Base-by-base conservation (phyloP, 2,329 filamentous ascomycete species). In the Colletotrichum falcatum region DNA sequence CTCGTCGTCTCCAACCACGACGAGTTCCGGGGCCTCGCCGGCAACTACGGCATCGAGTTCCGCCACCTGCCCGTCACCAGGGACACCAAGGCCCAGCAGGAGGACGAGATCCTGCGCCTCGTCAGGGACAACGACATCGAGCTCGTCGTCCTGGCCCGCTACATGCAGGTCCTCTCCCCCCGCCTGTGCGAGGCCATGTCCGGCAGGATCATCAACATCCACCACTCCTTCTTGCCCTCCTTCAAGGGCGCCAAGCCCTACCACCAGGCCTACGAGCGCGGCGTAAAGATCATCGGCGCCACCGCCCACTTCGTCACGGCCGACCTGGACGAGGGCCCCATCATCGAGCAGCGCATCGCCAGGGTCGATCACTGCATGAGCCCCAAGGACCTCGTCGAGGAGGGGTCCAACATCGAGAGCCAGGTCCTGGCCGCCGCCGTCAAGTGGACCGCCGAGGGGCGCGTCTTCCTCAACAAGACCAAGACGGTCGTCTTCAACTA, bases 181-280 rank as follows among this genome's bases (percentile, higher is more conserved):
- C 88, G 82, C 11, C 84, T 96, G 49, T 96, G 93, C 83, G 83
- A 86, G 68, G 92, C 89, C 76, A 95, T 96, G 92, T 92, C 90
- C 61, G 93, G 93, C 69, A 90, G 90, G 79, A 96, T 96, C 83
- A 95, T 96, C 91, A 96, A 96, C 83, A 95, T 96, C 81, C 93
- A 96, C 83, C 93, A 96, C 83, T 92, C 89, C 75, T 96, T 96
- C 88, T 80, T 96, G 86, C 93, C 93, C 0, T 91, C 88, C 12
- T 96, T 96, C 88, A 96, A 96, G 86, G 93, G 93, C 72, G 93
- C 93, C 37, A 94, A 94, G 82, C 93, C 93, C 3, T 96, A 96
- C 82, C 93, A 95, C 81, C 93, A 96, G 85, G 93, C 93, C 9
- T 95, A 92, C 78, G 93, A 95, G 73, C 89, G 93, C 35, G 93